phyloP scores from a whole-genome alignment of 1,284 basidiomycete genomes.

The Rhodofomes roseus region DNA sequence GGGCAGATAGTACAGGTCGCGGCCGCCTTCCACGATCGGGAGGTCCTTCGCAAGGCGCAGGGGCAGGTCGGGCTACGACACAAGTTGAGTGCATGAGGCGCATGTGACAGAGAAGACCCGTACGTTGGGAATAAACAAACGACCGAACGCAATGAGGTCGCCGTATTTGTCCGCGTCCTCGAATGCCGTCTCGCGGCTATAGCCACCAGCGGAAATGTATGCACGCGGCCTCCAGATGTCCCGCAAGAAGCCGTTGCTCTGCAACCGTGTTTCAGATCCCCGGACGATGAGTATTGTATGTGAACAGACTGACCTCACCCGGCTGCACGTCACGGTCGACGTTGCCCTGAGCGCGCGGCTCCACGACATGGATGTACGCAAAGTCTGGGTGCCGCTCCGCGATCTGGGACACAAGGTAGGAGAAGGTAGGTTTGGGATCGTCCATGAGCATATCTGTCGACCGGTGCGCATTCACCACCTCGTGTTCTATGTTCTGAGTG shows the following conservation, averaged over 20 bases:
- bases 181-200: conserved; percentile 25
- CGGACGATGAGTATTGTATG: background rate
- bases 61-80: conserved; percentile 44
- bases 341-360: conserved; percentile 19
- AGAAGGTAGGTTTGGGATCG: conserved; percentile 34
- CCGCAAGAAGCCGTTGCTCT: conserved; percentile 32
- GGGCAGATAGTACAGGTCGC: conserved; percentile 23
- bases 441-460: conserved; percentile 31
- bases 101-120: conserved; percentile 9
- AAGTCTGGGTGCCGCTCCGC: conserved; percentile 34
- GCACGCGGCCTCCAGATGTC: conserved; percentile 28
- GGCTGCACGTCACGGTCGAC: conserved; percentile 4
- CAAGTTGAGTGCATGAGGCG: conserved; percentile 37
- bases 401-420: conserved; percentile 27
- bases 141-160: conserved; percentile 43
- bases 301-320: conserved; percentile 8
- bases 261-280: too few relatives aligned
- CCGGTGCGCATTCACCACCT: background rate
- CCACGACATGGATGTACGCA: conserved; percentile 47
- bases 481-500: background rate
- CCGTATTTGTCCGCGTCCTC: conserved; percentile 27
- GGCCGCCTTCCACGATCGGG: conserved; percentile 19
- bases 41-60: conserved; percentile 31
- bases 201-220: conserved; percentile 34
- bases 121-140: conserved; percentile 45